These are phyloP conservation scores for Camellia oleifera DNA, from an alignment of 179 eudicot species.

Conservation along the genomic window DNA sequence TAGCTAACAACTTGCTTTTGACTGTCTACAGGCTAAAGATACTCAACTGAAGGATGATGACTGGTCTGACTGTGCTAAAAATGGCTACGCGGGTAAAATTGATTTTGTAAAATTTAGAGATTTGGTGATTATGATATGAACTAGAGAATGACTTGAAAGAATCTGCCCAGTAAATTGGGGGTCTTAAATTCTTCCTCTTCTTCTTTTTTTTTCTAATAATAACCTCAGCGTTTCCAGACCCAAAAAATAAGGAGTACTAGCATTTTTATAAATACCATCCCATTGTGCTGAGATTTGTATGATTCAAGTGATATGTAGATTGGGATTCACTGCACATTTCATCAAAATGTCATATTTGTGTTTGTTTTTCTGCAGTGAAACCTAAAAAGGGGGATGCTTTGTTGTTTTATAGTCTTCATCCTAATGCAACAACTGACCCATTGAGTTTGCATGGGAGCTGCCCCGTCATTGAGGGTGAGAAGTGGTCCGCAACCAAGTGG, in stretches of 20 bases:
- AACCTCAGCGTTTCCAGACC: too few relatives aligned
- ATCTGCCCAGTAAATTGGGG: background rate
- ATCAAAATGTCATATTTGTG: conserved; percentile 7
- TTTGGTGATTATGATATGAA: background rate
- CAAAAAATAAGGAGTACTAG: too few relatives aligned
- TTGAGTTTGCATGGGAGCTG: conserved; percentile 71
- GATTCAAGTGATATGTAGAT: background rate
- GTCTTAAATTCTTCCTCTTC: too few relatives aligned
- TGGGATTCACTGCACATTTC: background rate
- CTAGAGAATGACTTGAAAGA: background rate
- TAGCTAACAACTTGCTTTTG: conserved; percentile 7
- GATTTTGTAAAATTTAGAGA: background rate
- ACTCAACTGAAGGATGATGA: conserved; percentile 58
- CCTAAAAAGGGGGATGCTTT: conserved; percentile 77
- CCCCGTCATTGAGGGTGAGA: conserved; percentile 64
- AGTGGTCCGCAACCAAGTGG: conserved; percentile 88
- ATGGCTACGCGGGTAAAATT: conserved; percentile 76
- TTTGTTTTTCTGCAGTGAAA: conserved; percentile 46
- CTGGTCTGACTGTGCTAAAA: conserved; percentile 84
- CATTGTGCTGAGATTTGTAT: background rate
- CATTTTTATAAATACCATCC: background rate
- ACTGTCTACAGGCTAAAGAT: conserved; percentile 36
- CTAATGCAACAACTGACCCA: conserved; percentile 56
- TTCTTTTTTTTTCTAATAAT: background rate
- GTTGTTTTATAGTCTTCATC: conserved; percentile 86